These are phyloP conservation scores for Tetrapyrgos nigripes DNA, from an alignment of 1,284 basidiomycete genomes.

Conservation along the genomic window DNA sequence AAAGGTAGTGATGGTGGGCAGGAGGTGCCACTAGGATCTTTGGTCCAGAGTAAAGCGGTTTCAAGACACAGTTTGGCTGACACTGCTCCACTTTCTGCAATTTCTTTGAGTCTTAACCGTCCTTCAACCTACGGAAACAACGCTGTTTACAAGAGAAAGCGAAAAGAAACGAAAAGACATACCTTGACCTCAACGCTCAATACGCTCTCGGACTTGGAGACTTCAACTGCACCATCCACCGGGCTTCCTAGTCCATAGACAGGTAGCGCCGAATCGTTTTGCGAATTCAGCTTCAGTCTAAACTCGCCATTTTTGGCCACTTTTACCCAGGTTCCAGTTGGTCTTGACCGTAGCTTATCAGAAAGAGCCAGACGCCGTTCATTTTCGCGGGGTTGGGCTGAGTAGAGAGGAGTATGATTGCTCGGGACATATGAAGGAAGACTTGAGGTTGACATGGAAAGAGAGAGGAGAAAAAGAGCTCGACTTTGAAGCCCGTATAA, in stretches of 20 bases:
- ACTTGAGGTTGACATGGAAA: slow-evolving; percentile 49
- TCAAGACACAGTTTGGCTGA: slow-evolving; percentile 58
- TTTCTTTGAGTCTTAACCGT: slow-evolving; percentile 60
- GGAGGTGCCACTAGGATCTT: slow-evolving; percentile 42
- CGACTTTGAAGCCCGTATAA: background rate
- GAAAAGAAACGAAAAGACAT: slow-evolving; percentile 20
- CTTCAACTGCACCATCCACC: slow-evolving; percentile 63
- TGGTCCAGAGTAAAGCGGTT: slow-evolving; percentile 62
- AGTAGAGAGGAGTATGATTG: slow-evolving; percentile 48
- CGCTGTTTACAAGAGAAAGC: slow-evolving; percentile 9
- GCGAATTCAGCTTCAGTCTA: slow-evolving; percentile 56
- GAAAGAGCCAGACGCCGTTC: slow-evolving; percentile 61
- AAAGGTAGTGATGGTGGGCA: slow-evolving; percentile 65
- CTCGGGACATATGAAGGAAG: slow-evolving; percentile 51
- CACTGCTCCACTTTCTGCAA: slow-evolving; percentile 67
- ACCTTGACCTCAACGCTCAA: slow-evolving; percentile 71
- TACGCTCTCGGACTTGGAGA: slow-evolving; percentile 61
- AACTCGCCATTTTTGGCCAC: slow-evolving; percentile 60
- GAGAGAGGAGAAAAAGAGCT: background rate
- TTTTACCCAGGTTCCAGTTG: slow-evolving; percentile 62
- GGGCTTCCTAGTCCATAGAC: slow-evolving; percentile 59
- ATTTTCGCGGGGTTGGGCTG: slow-evolving; percentile 55
- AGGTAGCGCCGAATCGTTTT: slow-evolving; percentile 57
- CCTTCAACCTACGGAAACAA: slow-evolving; percentile 60
- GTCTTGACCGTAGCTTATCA: slow-evolving; percentile 48